Base-by-base conservation (phyloP, 1,284 basidiomycete species). In the Anthracocystis setariae region DNA sequence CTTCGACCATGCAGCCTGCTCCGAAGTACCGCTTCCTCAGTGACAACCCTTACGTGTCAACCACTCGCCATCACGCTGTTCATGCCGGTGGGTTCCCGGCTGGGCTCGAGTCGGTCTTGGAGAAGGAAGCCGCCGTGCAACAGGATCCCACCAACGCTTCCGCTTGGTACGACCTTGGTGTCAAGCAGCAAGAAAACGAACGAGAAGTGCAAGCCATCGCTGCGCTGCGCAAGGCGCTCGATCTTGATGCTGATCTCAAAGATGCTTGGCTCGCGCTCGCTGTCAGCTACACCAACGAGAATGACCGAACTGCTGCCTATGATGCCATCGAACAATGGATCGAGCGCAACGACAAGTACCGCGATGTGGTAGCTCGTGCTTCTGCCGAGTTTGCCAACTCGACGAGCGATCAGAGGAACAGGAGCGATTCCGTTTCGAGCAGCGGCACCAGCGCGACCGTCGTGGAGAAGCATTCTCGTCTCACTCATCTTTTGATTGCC, bases 111-210 rank as follows among this genome's bases (percentile, higher is more conserved):
- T 71, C 69, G 18, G 73, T 82, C 15, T 86, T 98, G 17, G 92
- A 94, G 83, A 87, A 94, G 25, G 95, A 98, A 84, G 94, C 94
- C 3, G 88, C 87, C 8, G 93, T 96, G 9, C 92, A 96, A 80
- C 87, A 87, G 40, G 88, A 94, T 74, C 89, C 91, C 37, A 85
- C 83, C 0, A 88, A 91, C 68, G 89, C 91, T 0, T 78, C 84
- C 35, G 90, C 90, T 8, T 99, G 95, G 95, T 94, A 89, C 79
- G 88, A 91, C 61, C 89, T 98, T 44, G 95, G 96, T 24, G 90
- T 99, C 45, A 95, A 93, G 84, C 96, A 98, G 82, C 95, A 99
- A 84, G 95, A 97, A 84, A 97, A 96, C 83, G 95, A 99, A 83
- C 89, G 94, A 21, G 95, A 99, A 84, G 87, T 88, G 21, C 90